Conservation (phyloP, 1,284 basidiomycete species). For the Cutaneotrichosporon daszewskae region DNA sequence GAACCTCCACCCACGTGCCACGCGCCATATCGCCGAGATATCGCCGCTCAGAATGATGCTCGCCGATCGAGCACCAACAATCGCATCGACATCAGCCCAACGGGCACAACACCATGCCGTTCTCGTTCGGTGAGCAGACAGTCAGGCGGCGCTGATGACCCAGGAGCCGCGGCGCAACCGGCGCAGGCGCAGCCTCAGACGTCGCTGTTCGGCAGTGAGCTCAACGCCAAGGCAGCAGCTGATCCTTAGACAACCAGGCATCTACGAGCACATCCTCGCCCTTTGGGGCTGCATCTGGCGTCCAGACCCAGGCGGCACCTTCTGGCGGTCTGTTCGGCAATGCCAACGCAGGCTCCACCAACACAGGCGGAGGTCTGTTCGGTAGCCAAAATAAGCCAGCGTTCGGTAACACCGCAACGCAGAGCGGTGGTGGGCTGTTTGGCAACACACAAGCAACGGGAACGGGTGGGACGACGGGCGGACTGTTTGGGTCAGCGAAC, state of each 20-base stretch:
- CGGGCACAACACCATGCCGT: slow-evolving; percentile 17
- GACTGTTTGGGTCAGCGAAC: slow-evolving; percentile 45
- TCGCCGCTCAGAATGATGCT: slow-evolving; percentile 1
- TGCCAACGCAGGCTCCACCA: slow-evolving; percentile 19
- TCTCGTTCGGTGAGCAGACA: slow-evolving; percentile 18
- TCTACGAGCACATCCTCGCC: slow-evolving; percentile 5
- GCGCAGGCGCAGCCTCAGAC: slow-evolving; percentile 10
- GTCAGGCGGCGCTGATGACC: background rate
- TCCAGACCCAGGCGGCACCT: too few relatives aligned
- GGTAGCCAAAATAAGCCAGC: too few relatives aligned
- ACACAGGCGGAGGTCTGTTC: slow-evolving; percentile 29
- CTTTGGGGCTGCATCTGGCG: slow-evolving; percentile 3
- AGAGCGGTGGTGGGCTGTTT: slow-evolving; percentile 1
- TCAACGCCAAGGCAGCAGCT: background rate
- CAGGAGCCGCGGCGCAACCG: slow-evolving; percentile 10
- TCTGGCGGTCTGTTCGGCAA: slow-evolving; percentile 6
- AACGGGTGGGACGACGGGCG: slow-evolving; percentile 14
- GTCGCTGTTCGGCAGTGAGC: slow-evolving; percentile 19
- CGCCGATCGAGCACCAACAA: background rate
- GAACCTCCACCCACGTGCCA: slow-evolving; percentile 8
- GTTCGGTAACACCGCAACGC: too few relatives aligned
- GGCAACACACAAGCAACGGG: slow-evolving; percentile 3
- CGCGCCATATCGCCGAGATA: slow-evolving; percentile 4
- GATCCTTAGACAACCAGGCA: slow-evolving; percentile 9
- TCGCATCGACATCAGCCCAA: slow-evolving; percentile 1